phyloP scores from a whole-genome alignment of 345 rosid genomes.

The Rhodamnia argentea region DNA sequence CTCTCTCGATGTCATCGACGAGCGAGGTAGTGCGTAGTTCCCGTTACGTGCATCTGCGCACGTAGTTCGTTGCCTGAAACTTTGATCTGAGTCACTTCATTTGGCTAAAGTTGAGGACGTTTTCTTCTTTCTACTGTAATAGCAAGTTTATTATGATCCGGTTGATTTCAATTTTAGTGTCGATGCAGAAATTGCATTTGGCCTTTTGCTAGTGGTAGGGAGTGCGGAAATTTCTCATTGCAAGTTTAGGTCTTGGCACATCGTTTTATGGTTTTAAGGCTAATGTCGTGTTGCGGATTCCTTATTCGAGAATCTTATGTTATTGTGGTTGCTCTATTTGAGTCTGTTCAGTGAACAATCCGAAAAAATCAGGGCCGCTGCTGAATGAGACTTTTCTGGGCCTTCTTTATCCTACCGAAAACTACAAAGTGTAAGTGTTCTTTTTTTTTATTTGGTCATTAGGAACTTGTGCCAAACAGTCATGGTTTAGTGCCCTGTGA shows the following conservation, averaged over 20 bases:
- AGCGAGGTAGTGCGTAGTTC: slow-evolving; percentile 41
- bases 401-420: slow-evolving; percentile 80
- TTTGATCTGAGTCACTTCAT: background rate
- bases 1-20: slow-evolving; percentile 91
- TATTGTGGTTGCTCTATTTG: background rate
- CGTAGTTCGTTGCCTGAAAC: background rate
- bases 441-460: background rate
- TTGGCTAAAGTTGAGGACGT: background rate
- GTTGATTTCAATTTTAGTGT: background rate
- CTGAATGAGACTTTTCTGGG: slow-evolving; percentile 91
- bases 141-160: background rate
- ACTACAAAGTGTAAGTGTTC: slow-evolving; percentile 79
- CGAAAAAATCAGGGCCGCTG: slow-evolving; percentile 68
- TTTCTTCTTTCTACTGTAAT: background rate
- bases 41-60: background rate
- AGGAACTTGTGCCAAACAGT: background rate
- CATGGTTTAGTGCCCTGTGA: background rate
- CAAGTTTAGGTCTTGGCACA: background rate
- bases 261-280: background rate
- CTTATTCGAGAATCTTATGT: background rate
- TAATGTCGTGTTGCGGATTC: background rate
- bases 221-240: background rate
- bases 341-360: slow-evolving; percentile 74
- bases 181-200: background rate
- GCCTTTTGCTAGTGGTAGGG: background rate